Percentiles rank a stretch among this genome's conserved stretches.
These are phyloP conservation scores for Neospermospora avenae DNA, from an alignment of 2,329 filamentous ascomycete species.

Conservation along the genomic window DNA sequence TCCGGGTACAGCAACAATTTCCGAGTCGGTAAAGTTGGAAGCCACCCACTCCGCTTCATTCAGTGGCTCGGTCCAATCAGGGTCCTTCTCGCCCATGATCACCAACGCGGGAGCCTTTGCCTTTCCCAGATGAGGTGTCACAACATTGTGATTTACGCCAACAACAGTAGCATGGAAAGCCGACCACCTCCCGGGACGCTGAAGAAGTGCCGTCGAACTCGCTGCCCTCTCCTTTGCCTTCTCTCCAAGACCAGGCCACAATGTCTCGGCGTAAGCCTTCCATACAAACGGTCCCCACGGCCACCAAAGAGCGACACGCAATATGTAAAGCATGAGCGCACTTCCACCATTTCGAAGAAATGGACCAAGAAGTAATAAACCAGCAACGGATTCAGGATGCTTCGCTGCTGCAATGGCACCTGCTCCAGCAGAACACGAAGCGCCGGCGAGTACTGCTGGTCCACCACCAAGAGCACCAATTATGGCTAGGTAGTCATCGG, in stretches of 20 bases:
- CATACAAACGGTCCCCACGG: constrained; percentile 6
- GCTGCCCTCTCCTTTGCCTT: background rate
- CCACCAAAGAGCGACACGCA: constrained; percentile 1
- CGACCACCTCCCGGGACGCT: constrained; percentile 1
- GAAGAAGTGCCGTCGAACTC: background rate
- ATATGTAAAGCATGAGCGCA: background rate
- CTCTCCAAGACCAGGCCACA: constrained; percentile 8
- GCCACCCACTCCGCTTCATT: constrained; percentile 11
- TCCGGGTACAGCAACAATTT: constrained; percentile 3
- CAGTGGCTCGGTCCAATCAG: constrained; percentile 7
- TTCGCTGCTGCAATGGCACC: constrained; percentile 3
- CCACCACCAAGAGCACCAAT: constrained; percentile 3
- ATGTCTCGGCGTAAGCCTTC: background rate
- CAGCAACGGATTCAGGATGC: constrained; percentile 1
- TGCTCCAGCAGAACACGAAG: constrained; percentile 5
- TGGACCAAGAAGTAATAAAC: background rate
- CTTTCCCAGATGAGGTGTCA: background rate
- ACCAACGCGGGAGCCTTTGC: constrained; percentile 6
- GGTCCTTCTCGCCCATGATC: constrained; percentile 7
- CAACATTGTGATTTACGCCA: background rate
- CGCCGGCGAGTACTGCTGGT: constrained; percentile 4
- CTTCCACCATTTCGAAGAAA: constrained; percentile 1
- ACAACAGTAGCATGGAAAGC: constrained; percentile 3
- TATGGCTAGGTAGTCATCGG: constrained; percentile 7
- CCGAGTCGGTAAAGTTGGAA: constrained; percentile 9